A percentile compares a stretch with the other conserved stretches of the same genome.
These are phyloP conservation scores for Aleurites moluccanus DNA, from an alignment of 441 rosid species.

Conservation along the genomic window DNA sequence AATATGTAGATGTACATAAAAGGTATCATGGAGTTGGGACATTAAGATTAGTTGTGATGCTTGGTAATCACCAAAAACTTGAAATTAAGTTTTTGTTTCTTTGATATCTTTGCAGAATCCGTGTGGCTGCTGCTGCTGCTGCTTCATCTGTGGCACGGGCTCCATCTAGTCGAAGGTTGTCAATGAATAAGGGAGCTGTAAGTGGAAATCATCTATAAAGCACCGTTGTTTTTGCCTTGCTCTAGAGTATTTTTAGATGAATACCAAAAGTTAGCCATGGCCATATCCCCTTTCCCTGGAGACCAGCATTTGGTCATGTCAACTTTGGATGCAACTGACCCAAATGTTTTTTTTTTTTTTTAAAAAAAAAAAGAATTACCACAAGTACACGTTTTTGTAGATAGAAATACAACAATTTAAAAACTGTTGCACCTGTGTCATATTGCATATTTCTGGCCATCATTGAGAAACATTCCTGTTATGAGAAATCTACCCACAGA, in stretches of 20 bases:
- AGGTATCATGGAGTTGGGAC: slow-evolving; percentile 43
- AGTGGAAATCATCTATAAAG: slow-evolving; percentile 30
- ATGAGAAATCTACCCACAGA: too few species aligned
- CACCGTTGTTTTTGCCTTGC: not conserved
- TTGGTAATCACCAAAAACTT: not conserved
- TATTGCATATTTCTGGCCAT: not conserved
- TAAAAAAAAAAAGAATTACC: not conserved
- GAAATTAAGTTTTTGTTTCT: not conserved
- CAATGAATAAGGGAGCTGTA: slow-evolving; percentile 67
- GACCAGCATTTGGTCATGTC: not conserved
- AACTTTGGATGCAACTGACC: not conserved
- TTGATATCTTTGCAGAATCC: slow-evolving; percentile 59
- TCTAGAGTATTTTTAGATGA: not conserved
- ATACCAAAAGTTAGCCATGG: not conserved
- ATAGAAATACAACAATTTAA: not conserved
- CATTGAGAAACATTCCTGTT: too few species aligned
- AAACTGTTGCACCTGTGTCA: not conserved
- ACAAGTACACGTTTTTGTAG: not conserved
- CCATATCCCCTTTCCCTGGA: slow-evolving; percentile 8
- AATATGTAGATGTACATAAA: slow-evolving; percentile 94
- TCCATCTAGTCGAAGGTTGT: slow-evolving; percentile 80
- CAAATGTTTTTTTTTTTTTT: too few species aligned
- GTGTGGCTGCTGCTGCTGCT: slow-evolving; percentile 98
- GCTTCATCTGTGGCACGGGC: slow-evolving; percentile 91
- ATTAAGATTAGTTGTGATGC: slow-evolving; percentile 1